Conservation (phyloP, 2,329 filamentous ascomycete genomes). For the Phialophora verrucosa region DNA sequence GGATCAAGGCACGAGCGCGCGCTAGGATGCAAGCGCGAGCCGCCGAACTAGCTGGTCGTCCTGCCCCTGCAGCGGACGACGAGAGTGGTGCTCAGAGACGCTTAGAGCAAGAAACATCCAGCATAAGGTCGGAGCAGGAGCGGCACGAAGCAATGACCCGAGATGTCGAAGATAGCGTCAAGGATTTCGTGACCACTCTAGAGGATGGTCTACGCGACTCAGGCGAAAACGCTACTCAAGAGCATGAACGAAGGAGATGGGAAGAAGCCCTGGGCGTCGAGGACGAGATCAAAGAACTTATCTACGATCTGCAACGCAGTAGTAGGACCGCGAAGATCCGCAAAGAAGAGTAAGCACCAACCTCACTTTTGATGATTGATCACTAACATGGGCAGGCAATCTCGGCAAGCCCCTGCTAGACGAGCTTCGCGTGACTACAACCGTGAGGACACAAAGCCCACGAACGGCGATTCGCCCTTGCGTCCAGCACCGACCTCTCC, state of each 20-base stretch:
- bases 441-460: constrained; percentile 59
- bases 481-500: constrained; percentile 55
- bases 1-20: constrained; percentile 91
- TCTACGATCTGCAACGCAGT: constrained; percentile 90
- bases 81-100: constrained; percentile 80
- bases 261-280: constrained; percentile 95
- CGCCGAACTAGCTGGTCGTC: constrained; percentile 86
- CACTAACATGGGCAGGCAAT: constrained; percentile 40
- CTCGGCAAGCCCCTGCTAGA: constrained; percentile 57
- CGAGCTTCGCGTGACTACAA: constrained; percentile 59
- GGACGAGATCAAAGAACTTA: constrained; percentile 96
- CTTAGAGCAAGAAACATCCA: constrained; percentile 84
- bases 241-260: constrained; percentile 93
- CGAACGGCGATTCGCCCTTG: constrained; percentile 45
- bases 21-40: constrained; percentile 99
- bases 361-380: background rate
- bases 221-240: constrained; percentile 72
- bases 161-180: constrained; percentile 95
- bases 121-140: constrained; percentile 82
- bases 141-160: constrained; percentile 95
- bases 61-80: constrained; percentile 72
- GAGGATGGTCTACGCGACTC: constrained; percentile 88
- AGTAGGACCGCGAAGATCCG: constrained; percentile 76
- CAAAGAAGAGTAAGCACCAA: constrained; percentile 60
- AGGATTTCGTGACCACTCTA: constrained; percentile 81